These are phyloP conservation scores for Sarocladium oryzae DNA, from an alignment of 2,329 filamentous ascomycete species.

Conservation along the genomic window DNA sequence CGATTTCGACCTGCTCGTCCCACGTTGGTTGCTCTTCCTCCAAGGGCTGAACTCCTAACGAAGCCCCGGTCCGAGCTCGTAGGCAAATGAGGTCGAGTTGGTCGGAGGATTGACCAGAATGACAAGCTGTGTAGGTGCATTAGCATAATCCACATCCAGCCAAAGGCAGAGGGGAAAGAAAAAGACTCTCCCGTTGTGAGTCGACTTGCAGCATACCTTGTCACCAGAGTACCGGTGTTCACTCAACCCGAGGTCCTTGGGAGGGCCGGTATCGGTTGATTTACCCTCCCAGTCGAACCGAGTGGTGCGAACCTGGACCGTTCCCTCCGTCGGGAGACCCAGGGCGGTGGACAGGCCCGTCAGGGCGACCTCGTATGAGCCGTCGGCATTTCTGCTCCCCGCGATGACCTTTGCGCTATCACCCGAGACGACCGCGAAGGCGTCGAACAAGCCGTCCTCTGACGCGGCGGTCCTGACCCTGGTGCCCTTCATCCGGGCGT, in stretches of 20 bases:
- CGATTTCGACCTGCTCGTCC: too few species aligned
- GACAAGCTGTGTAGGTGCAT: not conserved
- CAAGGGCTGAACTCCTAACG: not conserved
- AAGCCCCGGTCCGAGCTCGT: not conserved
- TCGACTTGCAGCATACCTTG: not conserved
- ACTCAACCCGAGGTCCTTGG: slow-evolving; percentile 7
- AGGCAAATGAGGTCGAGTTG: not conserved
- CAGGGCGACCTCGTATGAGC: slow-evolving; percentile 5
- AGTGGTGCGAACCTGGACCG: slow-evolving; percentile 7
- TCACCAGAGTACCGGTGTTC: not conserved
- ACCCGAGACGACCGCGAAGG: slow-evolving; percentile 7
- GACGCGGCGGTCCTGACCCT: slow-evolving; percentile 7
- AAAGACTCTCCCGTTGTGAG: too few species aligned
- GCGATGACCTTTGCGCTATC: slow-evolving; percentile 8
- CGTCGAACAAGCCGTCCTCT: slow-evolving; percentile 9
- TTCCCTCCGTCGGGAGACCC: slow-evolving; percentile 8
- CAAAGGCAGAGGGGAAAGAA: not conserved
- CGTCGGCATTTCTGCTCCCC: slow-evolving; percentile 1
- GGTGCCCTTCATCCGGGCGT: slow-evolving; percentile 8
- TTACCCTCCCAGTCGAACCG: slow-evolving; percentile 10
- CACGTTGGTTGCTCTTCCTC: too few species aligned
- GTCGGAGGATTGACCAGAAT: not conserved
- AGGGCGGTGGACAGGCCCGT: slow-evolving; percentile 1
- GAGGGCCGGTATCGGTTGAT: slow-evolving; percentile 4
- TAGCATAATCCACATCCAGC: not conserved